A percentile compares a stretch with the other conserved stretches of the same genome.
Conservation (phyloP, 2,329 filamentous ascomycete species). For the Penicillium sp. region DNA sequence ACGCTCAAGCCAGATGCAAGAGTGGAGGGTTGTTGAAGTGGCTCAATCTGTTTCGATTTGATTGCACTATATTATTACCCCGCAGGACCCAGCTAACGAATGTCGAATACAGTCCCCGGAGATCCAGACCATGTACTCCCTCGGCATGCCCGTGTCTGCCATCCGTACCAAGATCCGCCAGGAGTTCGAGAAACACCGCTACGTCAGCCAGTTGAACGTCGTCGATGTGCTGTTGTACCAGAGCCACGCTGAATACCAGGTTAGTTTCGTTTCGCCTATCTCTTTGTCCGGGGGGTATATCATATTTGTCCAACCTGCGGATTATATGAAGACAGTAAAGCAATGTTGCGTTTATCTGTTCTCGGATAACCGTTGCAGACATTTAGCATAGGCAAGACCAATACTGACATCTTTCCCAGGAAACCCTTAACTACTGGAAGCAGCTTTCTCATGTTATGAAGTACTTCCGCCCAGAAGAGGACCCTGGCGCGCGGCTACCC, state of each 20-base stretch:
- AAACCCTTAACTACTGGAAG: conserved; percentile 99
- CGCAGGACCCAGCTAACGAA: conserved; percentile 9
- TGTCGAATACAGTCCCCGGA: conserved; percentile 69
- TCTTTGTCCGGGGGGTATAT: background rate
- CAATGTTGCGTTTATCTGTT: background rate
- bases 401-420: conserved; percentile 51
- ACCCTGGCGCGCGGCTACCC: conserved; percentile 69
- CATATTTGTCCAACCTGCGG: too few species aligned
- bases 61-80: background rate
- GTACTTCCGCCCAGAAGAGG: conserved; percentile 89
- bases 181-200: conserved; percentile 94
- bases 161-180: conserved; percentile 92
- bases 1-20: background rate
- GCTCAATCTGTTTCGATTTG: background rate
- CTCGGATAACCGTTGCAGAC: background rate
- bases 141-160: conserved; percentile 79
- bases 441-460: conserved; percentile 93
- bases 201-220: conserved; percentile 80
- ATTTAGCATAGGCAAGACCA: background rate
- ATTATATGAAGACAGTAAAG: background rate
- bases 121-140: conserved; percentile 94
- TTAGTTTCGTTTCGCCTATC: conserved; percentile 46
- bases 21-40: too few species aligned
- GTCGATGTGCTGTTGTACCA: conserved; percentile 88
- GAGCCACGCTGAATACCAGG: conserved; percentile 92